Conservation (phyloP, 768 basidiomycete genomes). For the Trametopsis cervina region DNA sequence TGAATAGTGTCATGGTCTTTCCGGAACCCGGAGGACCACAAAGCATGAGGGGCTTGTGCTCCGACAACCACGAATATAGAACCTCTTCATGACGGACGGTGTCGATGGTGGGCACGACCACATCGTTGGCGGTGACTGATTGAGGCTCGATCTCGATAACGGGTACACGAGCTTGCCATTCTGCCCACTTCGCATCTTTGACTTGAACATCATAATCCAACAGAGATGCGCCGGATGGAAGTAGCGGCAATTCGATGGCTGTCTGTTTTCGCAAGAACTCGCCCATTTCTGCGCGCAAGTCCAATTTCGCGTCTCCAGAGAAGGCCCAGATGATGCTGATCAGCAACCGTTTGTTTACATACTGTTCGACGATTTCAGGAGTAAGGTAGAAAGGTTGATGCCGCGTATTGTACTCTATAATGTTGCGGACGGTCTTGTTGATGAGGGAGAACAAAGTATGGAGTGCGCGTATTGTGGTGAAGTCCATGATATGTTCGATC, state of each 20-base stretch:
- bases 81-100: slow-evolving; percentile 99
- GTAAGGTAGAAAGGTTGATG: slow-evolving; percentile 94
- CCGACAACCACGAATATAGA: slow-evolving; percentile 96
- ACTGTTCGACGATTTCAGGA: slow-evolving; percentile 80
- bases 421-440: slow-evolving; percentile 91
- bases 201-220: slow-evolving; percentile 96
- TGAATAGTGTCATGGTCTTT: slow-evolving; percentile 99
- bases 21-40: slow-evolving; percentile 99
- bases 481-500: slow-evolving; percentile 99
- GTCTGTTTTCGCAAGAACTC: slow-evolving; percentile 80
- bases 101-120: slow-evolving; percentile 97
- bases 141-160: slow-evolving; percentile 96
- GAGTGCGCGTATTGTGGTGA: slow-evolving; percentile 84
- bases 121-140: slow-evolving; percentile 89
- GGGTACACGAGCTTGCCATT: slow-evolving; percentile 91
- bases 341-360: slow-evolving; percentile 82
- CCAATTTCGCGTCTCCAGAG: slow-evolving; percentile 91
- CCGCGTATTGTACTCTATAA: slow-evolving; percentile 91
- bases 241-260: slow-evolving; percentile 81
- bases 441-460: slow-evolving; percentile 95
- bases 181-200: slow-evolving; percentile 75
- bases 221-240: slow-evolving; percentile 71
- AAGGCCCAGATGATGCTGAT: slow-evolving; percentile 98
- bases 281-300: slow-evolving; percentile 83
- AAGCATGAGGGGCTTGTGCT: slow-evolving; percentile 96